Base-by-base conservation (phyloP, 192 early-diverging fungal genomes). In the Coemansia sp. region DNA sequence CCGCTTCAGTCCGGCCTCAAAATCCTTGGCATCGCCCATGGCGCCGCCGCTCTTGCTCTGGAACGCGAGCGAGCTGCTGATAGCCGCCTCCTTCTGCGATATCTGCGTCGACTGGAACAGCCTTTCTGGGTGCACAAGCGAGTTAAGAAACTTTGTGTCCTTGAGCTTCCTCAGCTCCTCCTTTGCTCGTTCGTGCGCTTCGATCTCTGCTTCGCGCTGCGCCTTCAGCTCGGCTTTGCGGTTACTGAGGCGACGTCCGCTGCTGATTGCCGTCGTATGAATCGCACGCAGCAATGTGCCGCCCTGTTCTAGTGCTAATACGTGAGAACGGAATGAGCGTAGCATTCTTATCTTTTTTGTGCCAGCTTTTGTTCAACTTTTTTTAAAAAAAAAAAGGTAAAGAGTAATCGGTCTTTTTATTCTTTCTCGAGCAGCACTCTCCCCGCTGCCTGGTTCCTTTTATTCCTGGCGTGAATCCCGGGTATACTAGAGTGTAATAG, bases 121-220 rank as follows among this genome's bases (percentile, higher is more conserved):
- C 65, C 49, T 55, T 2, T 70, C 55, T 16, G 83, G 72, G 7
- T 67, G 60, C 17, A 77, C 67, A 0, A 85, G 75, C 57, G 83
- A 77, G 60, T 85, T 85, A 48, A 85, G 75, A 56, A 85, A 85
- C 45, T 49, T 38, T 49, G 83, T 85, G 57, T 81, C 70, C 58
- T 81, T 74, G 11, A 76, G 79, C 51, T 73, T 77, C 49, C 72
- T 72, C 40, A 76, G 69, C 70, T 74, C 65, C 68, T 85, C 83
- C 45, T 69, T 40, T 11, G 61, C 73, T 1, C 54, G 66, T 17
- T 55, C 72, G 19, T 44, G 60, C 6, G 75, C 75, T 38, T 81
- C 78, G 11, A 65, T 71, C 59, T 85, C 74, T 20, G 77, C 83
- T 11, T 51, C 71, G 4, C 71, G 78, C 63, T 73, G 66, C 19